Percentiles rank a stretch among this genome's conserved stretches.
phyloP scores from a whole-genome alignment of 2,329 filamentous ascomycete species.

The Calonectria honghensis region DNA sequence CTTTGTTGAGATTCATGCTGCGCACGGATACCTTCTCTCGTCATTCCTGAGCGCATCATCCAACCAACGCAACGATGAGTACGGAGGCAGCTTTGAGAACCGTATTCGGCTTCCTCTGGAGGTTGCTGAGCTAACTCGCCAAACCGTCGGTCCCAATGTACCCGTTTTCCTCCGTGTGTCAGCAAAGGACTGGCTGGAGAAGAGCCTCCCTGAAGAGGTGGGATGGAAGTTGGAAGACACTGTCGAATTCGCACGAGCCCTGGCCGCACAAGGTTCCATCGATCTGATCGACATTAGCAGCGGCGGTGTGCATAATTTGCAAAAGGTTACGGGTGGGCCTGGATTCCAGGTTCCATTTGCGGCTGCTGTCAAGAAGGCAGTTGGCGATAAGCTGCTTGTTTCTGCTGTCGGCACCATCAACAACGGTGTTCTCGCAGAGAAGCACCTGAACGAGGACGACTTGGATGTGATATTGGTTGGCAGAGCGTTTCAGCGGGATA shows the following conservation, averaged over 20 bases:
- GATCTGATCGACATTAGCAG: conserved; percentile 13
- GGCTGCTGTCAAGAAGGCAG: neutral
- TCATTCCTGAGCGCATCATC: conserved; percentile 15
- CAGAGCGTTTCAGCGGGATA: conserved; percentile 5
- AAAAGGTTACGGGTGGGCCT: conserved; percentile 4
- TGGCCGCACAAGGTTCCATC: conserved; percentile 1
- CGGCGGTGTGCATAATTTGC: neutral
- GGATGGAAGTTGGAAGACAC: conserved; percentile 10
- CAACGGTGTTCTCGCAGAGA: conserved; percentile 3
- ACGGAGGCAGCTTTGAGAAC: conserved; percentile 16
- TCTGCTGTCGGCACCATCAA: conserved; percentile 8
- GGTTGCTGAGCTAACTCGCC: conserved; percentile 1
- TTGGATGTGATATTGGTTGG: neutral
- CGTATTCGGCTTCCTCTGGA: neutral
- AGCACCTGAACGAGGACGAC: conserved; percentile 4
- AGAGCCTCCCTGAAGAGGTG: conserved; percentile 7
- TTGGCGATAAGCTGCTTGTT: conserved; percentile 8
- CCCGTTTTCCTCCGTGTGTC: conserved; percentile 10
- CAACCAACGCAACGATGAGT: conserved; percentile 17
- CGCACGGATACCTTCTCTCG: conserved; percentile 10
- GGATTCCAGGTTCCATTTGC: conserved; percentile 6
- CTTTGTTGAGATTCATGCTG: conserved; percentile 20
- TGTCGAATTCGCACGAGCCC: conserved; percentile 11
- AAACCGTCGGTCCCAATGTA: neutral
- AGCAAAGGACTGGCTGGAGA: conserved; percentile 9